phyloP scores from a whole-genome alignment of 2,329 filamentous ascomycete species.

The Scedosporium dehoogii region DNA sequence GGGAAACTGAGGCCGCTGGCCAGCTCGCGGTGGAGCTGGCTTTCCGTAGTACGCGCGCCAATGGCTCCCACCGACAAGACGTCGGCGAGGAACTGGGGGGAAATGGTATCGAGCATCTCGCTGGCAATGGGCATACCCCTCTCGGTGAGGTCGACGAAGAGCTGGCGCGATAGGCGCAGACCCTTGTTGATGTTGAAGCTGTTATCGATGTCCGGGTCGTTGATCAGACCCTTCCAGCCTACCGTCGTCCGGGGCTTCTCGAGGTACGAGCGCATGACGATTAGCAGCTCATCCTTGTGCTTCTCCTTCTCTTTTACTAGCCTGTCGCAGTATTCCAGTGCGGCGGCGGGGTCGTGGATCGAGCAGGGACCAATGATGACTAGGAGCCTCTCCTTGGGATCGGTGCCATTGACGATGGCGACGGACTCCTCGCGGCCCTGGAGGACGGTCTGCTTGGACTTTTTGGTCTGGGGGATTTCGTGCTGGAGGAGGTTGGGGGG shows the following conservation, averaged over 20 bases:
- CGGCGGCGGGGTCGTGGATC: constrained; percentile 84
- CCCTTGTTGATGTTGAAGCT: constrained; percentile 99
- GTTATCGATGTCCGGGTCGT: constrained; percentile 95
- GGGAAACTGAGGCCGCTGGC: constrained; percentile 94
- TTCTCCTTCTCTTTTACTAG: constrained; percentile 70
- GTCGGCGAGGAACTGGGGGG: constrained; percentile 93
- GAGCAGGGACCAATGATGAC: constrained; percentile 95
- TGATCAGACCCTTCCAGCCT: constrained; percentile 98
- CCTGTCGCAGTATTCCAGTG: constrained; percentile 77
- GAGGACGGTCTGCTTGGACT: constrained; percentile 51
- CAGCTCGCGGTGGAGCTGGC: constrained; percentile 90
- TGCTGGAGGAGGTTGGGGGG: constrained; percentile 90
- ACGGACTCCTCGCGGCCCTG: constrained; percentile 53
- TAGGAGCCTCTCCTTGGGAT: constrained; percentile 62
- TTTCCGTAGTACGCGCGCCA: constrained; percentile 91
- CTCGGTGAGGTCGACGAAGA: constrained; percentile 83
- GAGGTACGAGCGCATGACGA: constrained; percentile 97
- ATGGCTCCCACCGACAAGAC: constrained; percentile 93
- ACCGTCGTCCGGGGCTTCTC: constrained; percentile 98
- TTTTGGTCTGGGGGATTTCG: constrained; percentile 61
- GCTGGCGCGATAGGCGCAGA: constrained; percentile 77
- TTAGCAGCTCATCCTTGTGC: constrained; percentile 72
- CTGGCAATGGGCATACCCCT: constrained; percentile 89
- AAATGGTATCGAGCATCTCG: constrained; percentile 99
- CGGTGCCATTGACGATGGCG: constrained; percentile 56